Evolutionary conservation across 768 basidiomycete genomes (phyloP).

Genomic region (Lentinula boryana): DNA sequence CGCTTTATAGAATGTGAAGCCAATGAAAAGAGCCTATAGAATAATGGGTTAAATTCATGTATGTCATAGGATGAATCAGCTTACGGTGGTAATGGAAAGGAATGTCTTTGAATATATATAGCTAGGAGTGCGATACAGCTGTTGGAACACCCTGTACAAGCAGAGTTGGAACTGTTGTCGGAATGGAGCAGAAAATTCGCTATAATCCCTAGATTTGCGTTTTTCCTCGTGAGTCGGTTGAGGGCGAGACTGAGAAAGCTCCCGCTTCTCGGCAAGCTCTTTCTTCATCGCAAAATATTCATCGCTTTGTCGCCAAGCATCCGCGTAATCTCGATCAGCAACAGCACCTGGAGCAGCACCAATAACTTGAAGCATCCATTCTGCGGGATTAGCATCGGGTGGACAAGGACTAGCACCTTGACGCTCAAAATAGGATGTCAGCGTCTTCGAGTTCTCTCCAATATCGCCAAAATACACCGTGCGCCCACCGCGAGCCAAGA

Average conservation of each 20-base stretch:
- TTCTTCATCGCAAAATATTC: slow-evolving; percentile 28
- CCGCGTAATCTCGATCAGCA: slow-evolving; percentile 31
- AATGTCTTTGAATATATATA: slow-evolving; percentile 19
- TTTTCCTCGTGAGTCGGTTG: slow-evolving; percentile 8
- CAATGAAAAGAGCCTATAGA: slow-evolving; percentile 18
- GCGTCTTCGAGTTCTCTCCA: slow-evolving; percentile 40
- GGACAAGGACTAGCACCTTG: slow-evolving; percentile 50
- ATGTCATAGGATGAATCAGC: not conserved
- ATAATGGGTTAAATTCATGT: not conserved
- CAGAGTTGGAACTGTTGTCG: slow-evolving; percentile 16
- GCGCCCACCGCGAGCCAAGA: slow-evolving; percentile 47
- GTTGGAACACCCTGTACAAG: slow-evolving; percentile 20
- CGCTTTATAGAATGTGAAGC: slow-evolving; percentile 24
- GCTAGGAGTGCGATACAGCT: slow-evolving; percentile 21
- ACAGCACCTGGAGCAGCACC: slow-evolving; percentile 36
- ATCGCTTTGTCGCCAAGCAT: slow-evolving; percentile 32
- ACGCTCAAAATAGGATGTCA: slow-evolving; percentile 56
- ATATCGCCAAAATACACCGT: slow-evolving; percentile 56
- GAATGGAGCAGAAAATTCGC: slow-evolving; percentile 18
- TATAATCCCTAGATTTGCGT: slow-evolving; percentile 10
- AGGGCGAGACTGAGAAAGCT: slow-evolving; percentile 6
- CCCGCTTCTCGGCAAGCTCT: slow-evolving; percentile 24
- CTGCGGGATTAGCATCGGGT: slow-evolving; percentile 54
- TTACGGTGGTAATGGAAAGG: slow-evolving; percentile 6
- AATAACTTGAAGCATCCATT: slow-evolving; percentile 39